Percentiles rank a stretch among this genome's conserved stretches.
phyloP scores from a whole-genome alignment of 768 basidiomycete genomes.

The Suillus alpinus region DNA sequence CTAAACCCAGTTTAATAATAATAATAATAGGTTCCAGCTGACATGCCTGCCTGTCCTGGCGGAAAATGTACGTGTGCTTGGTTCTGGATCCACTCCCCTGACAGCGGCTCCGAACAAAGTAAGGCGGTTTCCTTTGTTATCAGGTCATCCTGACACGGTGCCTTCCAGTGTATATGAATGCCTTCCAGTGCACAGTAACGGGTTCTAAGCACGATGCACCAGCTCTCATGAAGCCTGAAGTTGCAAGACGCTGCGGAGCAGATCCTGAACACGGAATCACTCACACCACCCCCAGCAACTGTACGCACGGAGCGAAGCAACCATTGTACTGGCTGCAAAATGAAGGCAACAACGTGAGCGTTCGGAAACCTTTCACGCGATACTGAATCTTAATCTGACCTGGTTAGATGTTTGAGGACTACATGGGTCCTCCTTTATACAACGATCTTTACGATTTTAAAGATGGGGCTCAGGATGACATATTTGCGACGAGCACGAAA shows the following conservation, averaged over 20 bases:
- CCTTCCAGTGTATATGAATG: conserved; percentile 35
- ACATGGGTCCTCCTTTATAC: conserved; percentile 33
- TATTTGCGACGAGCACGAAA: conserved; percentile 25
- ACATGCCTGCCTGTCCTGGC: conserved; percentile 42
- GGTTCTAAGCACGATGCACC: conserved; percentile 23
- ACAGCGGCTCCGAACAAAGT: conserved; percentile 37
- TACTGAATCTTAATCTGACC: background rate
- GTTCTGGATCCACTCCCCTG: conserved; percentile 38
- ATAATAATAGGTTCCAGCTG: conserved; percentile 41
- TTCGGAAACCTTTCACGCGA: background rate
- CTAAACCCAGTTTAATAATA: conserved; percentile 34
- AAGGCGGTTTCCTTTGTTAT: conserved; percentile 6
- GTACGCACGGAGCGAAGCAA: conserved; percentile 37
- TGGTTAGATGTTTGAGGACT: conserved; percentile 30
- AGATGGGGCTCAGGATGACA: conserved; percentile 44
- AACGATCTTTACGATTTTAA: conserved; percentile 36
- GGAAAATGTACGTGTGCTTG: conserved; percentile 45
- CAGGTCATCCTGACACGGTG: background rate
- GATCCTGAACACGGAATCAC: conserved; percentile 22
- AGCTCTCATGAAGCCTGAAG: conserved; percentile 30
- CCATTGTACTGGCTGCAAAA: conserved; percentile 40
- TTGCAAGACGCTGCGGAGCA: conserved; percentile 35
- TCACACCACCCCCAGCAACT: conserved; percentile 30
- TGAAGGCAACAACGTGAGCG: conserved; percentile 39
- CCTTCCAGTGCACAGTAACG: conserved; percentile 39